Evolutionary conservation across 768 basidiomycete genomes (phyloP), one percentile per base, ranked within the genome.

Genomic region (Omphalotus guepiniiformis): DNA sequence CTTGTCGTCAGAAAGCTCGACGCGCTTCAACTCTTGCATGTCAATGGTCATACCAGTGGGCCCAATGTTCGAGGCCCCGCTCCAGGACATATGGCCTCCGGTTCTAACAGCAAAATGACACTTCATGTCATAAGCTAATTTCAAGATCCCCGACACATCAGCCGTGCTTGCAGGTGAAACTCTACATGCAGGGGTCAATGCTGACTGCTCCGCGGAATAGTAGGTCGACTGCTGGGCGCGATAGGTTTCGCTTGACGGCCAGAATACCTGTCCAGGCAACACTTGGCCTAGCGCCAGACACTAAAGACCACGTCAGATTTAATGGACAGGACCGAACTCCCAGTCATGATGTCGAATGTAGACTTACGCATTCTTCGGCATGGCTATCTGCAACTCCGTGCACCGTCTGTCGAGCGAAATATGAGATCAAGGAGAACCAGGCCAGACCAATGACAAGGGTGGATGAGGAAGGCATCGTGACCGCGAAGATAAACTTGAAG

Each of bases 11-110:
- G 39, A 42, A 2, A 49, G 22, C 11, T 5, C 26, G 12, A 22
- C 29, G 11, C 26, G 36, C 9, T 39, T 39, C 37, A 11, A 8
- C n/a, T 22, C 19, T 38, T 47, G 46, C 40, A 49, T 11, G 27
- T 49, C 48, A 36, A 49, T 36, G 13, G 48, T 42, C 16, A 49
- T 34, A 5, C 48, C 48, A 6, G 39, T 30, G n/a, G 21, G 18
- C 6, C 40, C 40, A 35, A 49, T 42, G 29, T 49, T 49, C 12
- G 48, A 41, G 30, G 48, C 39, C 18, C 48, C 48, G 16, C 11
- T 37, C 48, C 48, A 49, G 13, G 48, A 19, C 48, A 49, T 49
- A 30, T 49, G 48, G 3, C 48, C 48, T 23, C 48, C 48, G n/a
- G 46, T 39, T 11, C 46, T 34, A 21, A 47, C 46, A 11, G 46